Conservation (phyloP, 2,329 filamentous ascomycete genomes). For the Aspergillus luchuensis region DNA sequence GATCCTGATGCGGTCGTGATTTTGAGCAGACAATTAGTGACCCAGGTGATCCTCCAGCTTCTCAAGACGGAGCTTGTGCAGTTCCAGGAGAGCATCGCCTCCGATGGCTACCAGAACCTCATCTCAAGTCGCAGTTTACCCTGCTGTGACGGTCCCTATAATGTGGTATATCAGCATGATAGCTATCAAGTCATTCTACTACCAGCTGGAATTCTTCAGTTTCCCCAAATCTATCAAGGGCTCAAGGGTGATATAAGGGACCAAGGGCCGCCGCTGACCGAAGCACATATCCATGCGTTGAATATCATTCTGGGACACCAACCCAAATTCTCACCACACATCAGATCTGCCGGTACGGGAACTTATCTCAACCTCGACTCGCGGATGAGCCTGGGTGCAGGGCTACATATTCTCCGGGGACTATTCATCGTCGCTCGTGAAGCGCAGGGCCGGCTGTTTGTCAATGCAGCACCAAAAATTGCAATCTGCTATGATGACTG, state of each 20-base stretch:
- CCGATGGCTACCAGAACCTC: neutral
- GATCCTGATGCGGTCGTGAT: neutral
- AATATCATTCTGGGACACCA: slow-evolving; percentile 56
- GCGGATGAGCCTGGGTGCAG: neutral
- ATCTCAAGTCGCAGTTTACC: neutral
- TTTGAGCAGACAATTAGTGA: neutral
- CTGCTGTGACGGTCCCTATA: neutral
- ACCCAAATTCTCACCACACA: neutral
- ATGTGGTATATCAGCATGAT: neutral
- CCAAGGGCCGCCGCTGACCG: neutral
- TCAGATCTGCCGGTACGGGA: neutral
- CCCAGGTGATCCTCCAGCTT: neutral
- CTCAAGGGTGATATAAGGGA: too few relatives aligned
- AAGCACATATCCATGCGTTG: slow-evolving; percentile 51
- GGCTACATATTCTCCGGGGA: neutral
- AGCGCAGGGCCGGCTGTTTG: neutral
- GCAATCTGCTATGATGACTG: neutral
- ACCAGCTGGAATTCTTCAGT: neutral
- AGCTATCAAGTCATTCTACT: neutral
- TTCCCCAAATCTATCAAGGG: too few relatives aligned
- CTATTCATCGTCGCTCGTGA: neutral
- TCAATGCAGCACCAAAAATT: neutral
- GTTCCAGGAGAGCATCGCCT: neutral
- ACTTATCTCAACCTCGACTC: neutral
- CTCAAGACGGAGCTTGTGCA: neutral